Base-by-base conservation (phyloP, 768 basidiomycete genomes). In the Gymnopilus junonius region DNA sequence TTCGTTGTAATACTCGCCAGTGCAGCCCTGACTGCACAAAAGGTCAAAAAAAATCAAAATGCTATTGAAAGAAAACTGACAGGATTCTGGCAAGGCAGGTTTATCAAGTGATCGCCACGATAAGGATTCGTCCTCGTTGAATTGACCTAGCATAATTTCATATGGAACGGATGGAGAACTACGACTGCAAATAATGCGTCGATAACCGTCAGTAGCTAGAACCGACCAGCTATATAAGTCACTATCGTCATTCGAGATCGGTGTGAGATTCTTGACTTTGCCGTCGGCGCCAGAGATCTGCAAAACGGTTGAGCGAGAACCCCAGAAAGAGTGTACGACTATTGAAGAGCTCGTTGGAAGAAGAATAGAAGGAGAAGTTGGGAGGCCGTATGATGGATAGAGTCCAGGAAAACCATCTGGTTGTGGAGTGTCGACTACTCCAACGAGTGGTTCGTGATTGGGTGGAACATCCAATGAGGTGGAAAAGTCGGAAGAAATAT, bases 401-500 rank as follows among this genome's bases (percentile, higher is more conserved):
- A 92, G 73, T 0, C 91, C 90, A 0, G 90, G 90, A 71, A 91
- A 92, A 0, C 75, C 79, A 35, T 70, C 55, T 6, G 53, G 15
- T 20, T 56, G 39, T 4, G 69, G 66, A 0, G 82, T 77, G 27
- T 82, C 79, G 2, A 85, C 78, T 1, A 75, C 67, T 8, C 80
- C 80, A 1, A 87, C 78, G 2, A 88, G 70, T 1, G 70, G 69
- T 17, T 66, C 35, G 2, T 72, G 63, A 10, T 54, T 55, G 1
- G 35, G 45, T 4, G 59, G 27, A 29, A 65, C 53, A 11, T 62
- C 39, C 8, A 57, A 23, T 21, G 62, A 17, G 8, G 51, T 45
- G 8, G 58, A 62, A 29, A 46, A 60, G 20, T 56, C 66, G 27
- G 34, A 60, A 7, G 72, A 67, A 59, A 86, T 73, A 60, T 84